These are phyloP conservation scores for Pichia kluyveri DNA, from an alignment of 805 yeast species.

Conservation along the genomic window DNA sequence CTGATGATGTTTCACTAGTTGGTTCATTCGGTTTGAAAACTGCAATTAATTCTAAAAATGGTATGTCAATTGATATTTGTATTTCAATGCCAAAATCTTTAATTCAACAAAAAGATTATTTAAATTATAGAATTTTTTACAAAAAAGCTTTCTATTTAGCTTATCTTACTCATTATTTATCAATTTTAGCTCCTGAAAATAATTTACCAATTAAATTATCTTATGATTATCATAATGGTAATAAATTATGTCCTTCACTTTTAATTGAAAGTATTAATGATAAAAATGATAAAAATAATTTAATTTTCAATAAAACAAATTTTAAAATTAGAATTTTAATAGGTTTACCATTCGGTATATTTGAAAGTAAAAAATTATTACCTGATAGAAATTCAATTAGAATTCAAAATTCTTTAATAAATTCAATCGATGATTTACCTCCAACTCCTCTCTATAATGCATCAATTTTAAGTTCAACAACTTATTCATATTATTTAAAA, in stretches of 20 bases:
- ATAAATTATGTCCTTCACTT: slow-evolving; percentile 66
- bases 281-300: slow-evolving; percentile 39
- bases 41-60: slow-evolving; percentile 53
- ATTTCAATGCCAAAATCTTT: slow-evolving; percentile 70
- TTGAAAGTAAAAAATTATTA: slow-evolving; percentile 65
- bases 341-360: slow-evolving; percentile 62
- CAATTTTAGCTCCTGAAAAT: slow-evolving; percentile 41
- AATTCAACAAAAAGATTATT: slow-evolving; percentile 79
- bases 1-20: slow-evolving; percentile 66
- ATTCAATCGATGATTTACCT: slow-evolving; percentile 31
- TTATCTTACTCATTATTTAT: slow-evolving; percentile 59
- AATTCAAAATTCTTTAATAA: slow-evolving; percentile 32
- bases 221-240: slow-evolving; percentile 68
- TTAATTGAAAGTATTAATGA: slow-evolving; percentile 31
- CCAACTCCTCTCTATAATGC: slow-evolving; percentile 88
- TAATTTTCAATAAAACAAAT: slow-evolving; percentile 53
- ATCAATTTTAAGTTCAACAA: slow-evolving; percentile 59
- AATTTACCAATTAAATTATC: slow-evolving; percentile 51
- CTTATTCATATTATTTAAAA: slow-evolving; percentile 63
- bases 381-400: slow-evolving; percentile 81
- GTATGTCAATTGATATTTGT: slow-evolving; percentile 67
- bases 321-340: slow-evolving; percentile 64
- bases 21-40: slow-evolving; percentile 89
- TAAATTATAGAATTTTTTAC: slow-evolving; percentile 83
- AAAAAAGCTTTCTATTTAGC: slow-evolving; percentile 86